These are phyloP conservation scores for Cladophialophora bantiana DNA, from an alignment of 2,329 filamentous ascomycete genomes.

Conservation along the genomic window DNA sequence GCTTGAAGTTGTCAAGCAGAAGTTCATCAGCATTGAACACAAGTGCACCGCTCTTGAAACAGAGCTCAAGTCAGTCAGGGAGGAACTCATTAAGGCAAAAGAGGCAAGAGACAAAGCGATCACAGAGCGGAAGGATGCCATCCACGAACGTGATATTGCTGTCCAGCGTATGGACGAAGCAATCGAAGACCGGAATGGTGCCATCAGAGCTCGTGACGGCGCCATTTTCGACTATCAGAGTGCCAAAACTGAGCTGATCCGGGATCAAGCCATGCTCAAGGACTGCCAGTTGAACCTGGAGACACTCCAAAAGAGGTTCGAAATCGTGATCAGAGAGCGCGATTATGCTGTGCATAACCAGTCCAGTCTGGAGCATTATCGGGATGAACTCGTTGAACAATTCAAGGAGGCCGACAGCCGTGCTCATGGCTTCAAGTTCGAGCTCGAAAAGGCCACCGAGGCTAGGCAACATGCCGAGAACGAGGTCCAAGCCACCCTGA, in stretches of 20 bases:
- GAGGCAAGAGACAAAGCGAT: slow-evolving; percentile 1
- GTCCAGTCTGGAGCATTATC: neutral
- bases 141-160: neutral
- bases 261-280: slow-evolving; percentile 2
- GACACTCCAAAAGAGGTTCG: neutral
- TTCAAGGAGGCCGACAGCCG: neutral
- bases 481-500: neutral
- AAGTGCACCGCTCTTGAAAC: neutral
- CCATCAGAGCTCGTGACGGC: neutral
- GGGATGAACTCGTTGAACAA: neutral
- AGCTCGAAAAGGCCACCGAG: neutral
- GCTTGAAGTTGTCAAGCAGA: slow-evolving; percentile 1
- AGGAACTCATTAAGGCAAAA: slow-evolving; percentile 1
- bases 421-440: neutral
- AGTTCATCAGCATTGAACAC: slow-evolving; percentile 4
- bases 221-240: slow-evolving; percentile 5
- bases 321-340: slow-evolving; percentile 2
- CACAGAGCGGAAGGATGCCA: neutral
- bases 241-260: neutral
- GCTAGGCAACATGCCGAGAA: neutral
- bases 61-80: slow-evolving; percentile 1
- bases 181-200: neutral
- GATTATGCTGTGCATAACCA: neutral
- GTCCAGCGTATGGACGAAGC: slow-evolving; percentile 2
- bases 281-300: slow-evolving; percentile 2